Percentiles rank a stretch among this genome's conserved stretches.
Evolutionary conservation across 2,329 filamentous ascomycete species (phyloP).

Genomic region (Colletotrichum sublineola): DNA sequence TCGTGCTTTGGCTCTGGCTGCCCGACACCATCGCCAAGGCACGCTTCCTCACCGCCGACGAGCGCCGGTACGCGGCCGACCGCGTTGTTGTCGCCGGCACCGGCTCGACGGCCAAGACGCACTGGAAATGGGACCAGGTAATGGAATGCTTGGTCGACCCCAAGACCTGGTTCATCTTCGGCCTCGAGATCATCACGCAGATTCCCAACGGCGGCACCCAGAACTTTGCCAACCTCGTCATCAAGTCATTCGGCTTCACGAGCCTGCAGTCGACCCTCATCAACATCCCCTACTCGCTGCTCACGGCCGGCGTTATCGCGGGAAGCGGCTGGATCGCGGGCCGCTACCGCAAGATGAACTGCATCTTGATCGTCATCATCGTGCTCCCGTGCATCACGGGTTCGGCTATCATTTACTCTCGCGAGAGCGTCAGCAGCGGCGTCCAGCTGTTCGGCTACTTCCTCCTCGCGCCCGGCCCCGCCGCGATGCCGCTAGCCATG

Average conservation of each 20-base stretch:
- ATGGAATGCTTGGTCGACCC: slow-evolving; percentile 68
- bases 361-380: slow-evolving; percentile 63
- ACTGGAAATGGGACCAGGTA: slow-evolving; percentile 65
- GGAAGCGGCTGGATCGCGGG: slow-evolving; percentile 65
- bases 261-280: slow-evolving; percentile 67
- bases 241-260: slow-evolving; percentile 68
- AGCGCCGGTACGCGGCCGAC: slow-evolving; percentile 62
- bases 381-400: slow-evolving; percentile 66
- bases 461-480: slow-evolving; percentile 65
- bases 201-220: slow-evolving; percentile 74
- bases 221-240: slow-evolving; percentile 70
- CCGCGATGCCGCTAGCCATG: slow-evolving; percentile 67
- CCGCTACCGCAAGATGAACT: slow-evolving; percentile 64
- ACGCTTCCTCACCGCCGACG: slow-evolving; percentile 67
- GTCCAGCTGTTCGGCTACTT: slow-evolving; percentile 71
- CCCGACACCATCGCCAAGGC: slow-evolving; percentile 68
- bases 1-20: slow-evolving; percentile 62
- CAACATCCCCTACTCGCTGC: slow-evolving; percentile 70
- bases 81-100: slow-evolving; percentile 65
- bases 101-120: slow-evolving; percentile 62
- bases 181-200: slow-evolving; percentile 65
- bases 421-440: slow-evolving; percentile 55
- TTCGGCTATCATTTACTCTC: slow-evolving; percentile 65
- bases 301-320: slow-evolving; percentile 62
- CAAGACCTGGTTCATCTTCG: slow-evolving; percentile 72